Evolutionary conservation across 2,329 filamentous ascomycete species (phyloP), one percentile per base, ranked within the genome.

Genomic region (Alternaria arbusti): DNA sequence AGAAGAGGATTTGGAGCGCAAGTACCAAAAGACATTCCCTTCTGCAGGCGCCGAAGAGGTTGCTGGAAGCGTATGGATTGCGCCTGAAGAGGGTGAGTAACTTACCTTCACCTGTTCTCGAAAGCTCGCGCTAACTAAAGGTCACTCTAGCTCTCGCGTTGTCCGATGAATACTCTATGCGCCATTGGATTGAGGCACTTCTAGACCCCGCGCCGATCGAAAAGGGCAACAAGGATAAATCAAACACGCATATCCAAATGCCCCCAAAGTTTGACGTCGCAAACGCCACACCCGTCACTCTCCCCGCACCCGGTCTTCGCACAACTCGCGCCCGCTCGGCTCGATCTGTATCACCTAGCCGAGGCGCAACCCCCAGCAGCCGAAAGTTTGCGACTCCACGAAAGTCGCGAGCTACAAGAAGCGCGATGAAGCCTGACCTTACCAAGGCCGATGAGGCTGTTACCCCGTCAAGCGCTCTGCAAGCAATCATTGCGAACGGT

Each of bases 1-100:
- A 28, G 91, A 96, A 70, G 92, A 96, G 76, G 88, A 92, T 72
- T 82, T 83, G 2, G 92, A 96, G 83, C 90, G 92, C 77, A 89
- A 87, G 74, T 94, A 93, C 81, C 90, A 99, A 82, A 97, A 97
- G 84, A 88, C 87, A 7, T 89, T 96, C 26, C 82, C 88, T 32
- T 91, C 91, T 28, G 96, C 94, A 10, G 97, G 94, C 72, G 86
- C 86, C 60, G 94, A 98, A 77, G 96, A 98, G 84, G 94, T 96
- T 28, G 96, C 96, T 25, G 96, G 96, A 49, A 99, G 97, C 80
- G 89, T 99, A 56, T 99, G 96, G 96, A 94, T 98, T 54, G 89
- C 93, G 50, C 94, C 95, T 6, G 86, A 90, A 69, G 84, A 88
- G 78, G 89, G 89, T 91, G 83, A 62, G 75, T 75, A 28, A 44